Conservation (phyloP, 441 rosid genomes). For the Pelargonium myrrhifolium region DNA sequence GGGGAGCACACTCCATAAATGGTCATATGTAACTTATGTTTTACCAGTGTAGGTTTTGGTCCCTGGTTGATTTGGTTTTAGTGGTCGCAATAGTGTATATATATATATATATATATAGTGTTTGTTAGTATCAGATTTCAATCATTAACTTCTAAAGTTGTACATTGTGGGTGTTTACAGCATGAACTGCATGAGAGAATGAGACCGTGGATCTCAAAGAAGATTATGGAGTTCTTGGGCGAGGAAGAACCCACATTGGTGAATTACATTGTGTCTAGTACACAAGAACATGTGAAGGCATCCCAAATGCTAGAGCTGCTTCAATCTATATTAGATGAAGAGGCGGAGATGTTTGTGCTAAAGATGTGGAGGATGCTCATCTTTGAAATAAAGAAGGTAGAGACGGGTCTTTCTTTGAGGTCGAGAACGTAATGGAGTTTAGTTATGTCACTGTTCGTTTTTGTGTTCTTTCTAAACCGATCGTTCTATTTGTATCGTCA, state of each 20-base stretch:
- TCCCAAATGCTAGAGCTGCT: slow-evolving; percentile 86
- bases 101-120: too few species aligned
- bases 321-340: slow-evolving; percentile 85
- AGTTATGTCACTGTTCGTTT: slow-evolving; percentile 9
- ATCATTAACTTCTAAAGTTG: slow-evolving; percentile 6
- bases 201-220: slow-evolving; percentile 99
- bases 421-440: slow-evolving; percentile 42
- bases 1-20: background rate
- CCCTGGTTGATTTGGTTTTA: background rate
- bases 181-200: slow-evolving; percentile 85
- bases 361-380: slow-evolving; percentile 99
- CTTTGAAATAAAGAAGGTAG: slow-evolving; percentile 88
- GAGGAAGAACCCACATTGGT: slow-evolving; percentile 88
- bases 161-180: slow-evolving; percentile 30
- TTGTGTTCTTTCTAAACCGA: background rate
- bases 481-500: background rate
- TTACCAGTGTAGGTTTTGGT: background rate
- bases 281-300: slow-evolving; percentile 80
- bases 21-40: too few species aligned
- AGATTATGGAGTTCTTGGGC: slow-evolving; percentile 90
- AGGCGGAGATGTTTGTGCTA: slow-evolving; percentile 98
- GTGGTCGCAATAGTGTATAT: background rate
- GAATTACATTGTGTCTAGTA: slow-evolving; percentile 79
- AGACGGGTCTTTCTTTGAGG: slow-evolving; percentile 65
- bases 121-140: too few species aligned